Evolutionary conservation across 768 basidiomycete species (phyloP).

Genomic region (Lentinula boryana): DNA sequence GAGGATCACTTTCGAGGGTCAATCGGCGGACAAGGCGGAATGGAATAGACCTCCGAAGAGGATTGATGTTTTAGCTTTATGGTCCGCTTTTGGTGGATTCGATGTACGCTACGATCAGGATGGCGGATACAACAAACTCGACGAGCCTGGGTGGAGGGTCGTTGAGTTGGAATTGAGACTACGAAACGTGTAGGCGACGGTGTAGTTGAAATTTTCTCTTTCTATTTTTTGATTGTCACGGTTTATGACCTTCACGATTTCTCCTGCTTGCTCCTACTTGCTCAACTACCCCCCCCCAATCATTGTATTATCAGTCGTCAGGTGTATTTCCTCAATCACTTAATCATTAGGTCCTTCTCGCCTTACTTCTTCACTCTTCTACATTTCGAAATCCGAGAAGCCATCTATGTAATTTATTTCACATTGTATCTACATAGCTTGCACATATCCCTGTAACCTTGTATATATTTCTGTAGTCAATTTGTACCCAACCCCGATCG

Average conservation of each 20-base stretch:
- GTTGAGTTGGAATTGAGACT: background rate
- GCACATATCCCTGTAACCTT: too few species aligned
- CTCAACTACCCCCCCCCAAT: too few species aligned
- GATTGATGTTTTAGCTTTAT: background rate
- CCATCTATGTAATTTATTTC: too few species aligned
- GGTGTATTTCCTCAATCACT: too few species aligned
- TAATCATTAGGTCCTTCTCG: too few species aligned
- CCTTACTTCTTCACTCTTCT: too few species aligned
- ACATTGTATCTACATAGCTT: too few species aligned
- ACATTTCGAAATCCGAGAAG: too few species aligned
- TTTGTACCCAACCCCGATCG: too few species aligned
- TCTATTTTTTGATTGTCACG: background rate
- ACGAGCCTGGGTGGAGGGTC: conserved; percentile 3
- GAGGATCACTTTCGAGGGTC: background rate
- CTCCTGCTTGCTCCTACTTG: background rate
- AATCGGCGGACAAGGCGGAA: background rate
- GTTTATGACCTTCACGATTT: background rate
- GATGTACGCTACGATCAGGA: background rate
- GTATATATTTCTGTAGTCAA: too few species aligned
- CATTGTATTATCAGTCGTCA: too few species aligned
- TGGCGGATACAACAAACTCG: background rate
- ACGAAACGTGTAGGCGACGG: background rate
- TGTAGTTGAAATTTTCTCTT: background rate
- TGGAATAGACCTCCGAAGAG: background rate
- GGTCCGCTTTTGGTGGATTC: background rate